Base-by-base conservation (phyloP, 768 basidiomycete genomes). In the Lanmaoa rubissima region DNA sequence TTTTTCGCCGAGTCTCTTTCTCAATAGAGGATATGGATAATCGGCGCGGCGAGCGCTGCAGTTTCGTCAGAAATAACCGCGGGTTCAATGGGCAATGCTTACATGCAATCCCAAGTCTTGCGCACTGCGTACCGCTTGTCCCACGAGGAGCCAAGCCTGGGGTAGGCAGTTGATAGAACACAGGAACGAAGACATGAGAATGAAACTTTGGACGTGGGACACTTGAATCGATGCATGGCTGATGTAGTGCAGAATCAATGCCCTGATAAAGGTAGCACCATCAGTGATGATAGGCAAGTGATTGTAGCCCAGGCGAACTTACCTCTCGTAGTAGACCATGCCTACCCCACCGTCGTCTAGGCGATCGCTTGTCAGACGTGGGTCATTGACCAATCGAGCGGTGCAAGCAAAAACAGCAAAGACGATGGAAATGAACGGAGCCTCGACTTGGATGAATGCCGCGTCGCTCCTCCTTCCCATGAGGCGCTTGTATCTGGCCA, bases 91-190 rank as follows among this genome's bases (percentile, higher is more conserved):
- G 36, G n/a, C 17, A 26, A 56, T 48, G 69, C 91, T 78, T 75
- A 94, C 92, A 75, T 95, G 94, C 63, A 96, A 81, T 44, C 94
- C 94, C 41, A 95, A 78, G 75, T 96, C 94, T 71, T 95, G 94
- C 4, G 90, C 93, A 57, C 85, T 85, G 57, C 94, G 85, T 46
- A 96, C 84, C 24, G 91, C 94, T 70, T 95, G 94, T 42, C 94
- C 94, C 53, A 94, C 83, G 55, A 94, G 79, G 60, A 95, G 83
- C 94, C 94, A 96, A 32, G 93, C 92, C 74, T 94, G 94, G 3
- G 94, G 94, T 50, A 96, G 82, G 68, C 93, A 94, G 67, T 96
- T 96, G 63, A 95, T 81, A 52, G 92, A 93, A 68, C 93, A 94
- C 57, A 96, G 78, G 76, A 94, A 95, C 2, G 92, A 88, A 50